phyloP scores from a whole-genome alignment of 2,329 filamentous ascomycete species.

The Podosphaera xanthii region DNA sequence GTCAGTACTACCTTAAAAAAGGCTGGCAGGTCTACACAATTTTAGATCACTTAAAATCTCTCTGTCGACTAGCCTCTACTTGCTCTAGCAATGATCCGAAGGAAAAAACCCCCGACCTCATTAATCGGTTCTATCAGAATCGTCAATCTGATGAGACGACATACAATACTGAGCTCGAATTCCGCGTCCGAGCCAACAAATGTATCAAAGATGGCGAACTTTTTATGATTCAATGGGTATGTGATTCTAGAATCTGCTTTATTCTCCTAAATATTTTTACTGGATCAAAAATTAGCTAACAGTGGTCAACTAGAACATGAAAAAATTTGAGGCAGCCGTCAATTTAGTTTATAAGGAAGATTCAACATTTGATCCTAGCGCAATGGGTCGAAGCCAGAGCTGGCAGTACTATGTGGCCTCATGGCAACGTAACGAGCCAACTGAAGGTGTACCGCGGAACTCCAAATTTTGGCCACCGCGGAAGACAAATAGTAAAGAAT shows the following conservation, averaged over 20 bases:
- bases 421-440: constrained; percentile 71
- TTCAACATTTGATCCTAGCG: constrained; percentile 67
- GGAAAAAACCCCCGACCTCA: constrained; percentile 81
- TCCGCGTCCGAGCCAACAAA: constrained; percentile 80
- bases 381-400: constrained; percentile 57
- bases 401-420: constrained; percentile 96
- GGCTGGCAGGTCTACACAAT: constrained; percentile 91
- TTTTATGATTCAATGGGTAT: constrained; percentile 76
- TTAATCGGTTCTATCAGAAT: constrained; percentile 65
- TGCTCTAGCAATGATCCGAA: constrained; percentile 72
- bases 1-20: constrained; percentile 72
- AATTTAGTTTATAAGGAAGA: constrained; percentile 47
- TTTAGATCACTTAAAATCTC: constrained; percentile 62
- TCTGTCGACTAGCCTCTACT: constrained; percentile 59
- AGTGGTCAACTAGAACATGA: constrained; percentile 31
- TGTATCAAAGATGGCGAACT: constrained; percentile 81
- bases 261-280: too few relatives aligned
- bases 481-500: not conserved
- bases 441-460: constrained; percentile 48
- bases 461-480: constrained; percentile 18
- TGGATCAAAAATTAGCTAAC: too few relatives aligned
- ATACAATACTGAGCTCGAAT: constrained; percentile 71
- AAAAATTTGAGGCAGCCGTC: constrained; percentile 42
- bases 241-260: constrained; percentile 18
- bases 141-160: constrained; percentile 68